These are phyloP conservation scores for Clavariopsis aquatica DNA, from an alignment of 495 filamentous ascomycete genomes.

Conservation along the genomic window DNA sequence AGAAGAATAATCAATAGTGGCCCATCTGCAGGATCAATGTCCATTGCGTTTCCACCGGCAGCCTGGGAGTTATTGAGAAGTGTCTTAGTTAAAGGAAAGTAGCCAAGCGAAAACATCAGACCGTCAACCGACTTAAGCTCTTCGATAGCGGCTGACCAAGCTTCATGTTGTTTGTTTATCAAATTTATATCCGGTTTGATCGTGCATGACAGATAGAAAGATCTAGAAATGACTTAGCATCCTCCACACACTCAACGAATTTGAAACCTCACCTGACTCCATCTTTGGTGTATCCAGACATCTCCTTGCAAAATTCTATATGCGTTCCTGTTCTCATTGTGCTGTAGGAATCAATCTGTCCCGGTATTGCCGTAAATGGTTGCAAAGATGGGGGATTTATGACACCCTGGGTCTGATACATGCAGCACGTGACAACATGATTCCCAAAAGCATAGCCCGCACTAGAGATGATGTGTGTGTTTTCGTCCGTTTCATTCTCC, in stretches of 20 bases:
- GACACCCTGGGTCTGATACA: no score
- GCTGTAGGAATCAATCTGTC: not conserved
- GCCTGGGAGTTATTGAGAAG: conserved; percentile 6
- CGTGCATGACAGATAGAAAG: conserved; percentile 1
- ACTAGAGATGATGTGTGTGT: no score
- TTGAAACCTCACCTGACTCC: conserved; percentile 1
- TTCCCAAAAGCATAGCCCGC: no score
- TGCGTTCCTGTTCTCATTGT: conserved; percentile 1
- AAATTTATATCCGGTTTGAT: not conserved
- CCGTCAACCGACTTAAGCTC: not conserved
- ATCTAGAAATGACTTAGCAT: not conserved
- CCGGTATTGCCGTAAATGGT: not conserved
- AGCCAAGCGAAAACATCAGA: conserved; percentile 7
- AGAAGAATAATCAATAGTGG: conserved; percentile 42
- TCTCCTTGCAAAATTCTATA: conserved; percentile 1
- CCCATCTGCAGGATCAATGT: conserved; percentile 23
- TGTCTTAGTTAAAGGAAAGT: conserved; percentile 1
- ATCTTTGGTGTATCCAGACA: not conserved
- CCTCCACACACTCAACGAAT: not conserved
- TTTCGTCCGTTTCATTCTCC: no score
- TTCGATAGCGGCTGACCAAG: not conserved
- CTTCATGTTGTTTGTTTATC: not conserved
- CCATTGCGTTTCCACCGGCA: conserved; percentile 39
- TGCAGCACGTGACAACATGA: no score
- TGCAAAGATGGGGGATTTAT: not conserved